phyloP scores from a whole-genome alignment of 306 rosid species.

The Malus domestica region DNA sequence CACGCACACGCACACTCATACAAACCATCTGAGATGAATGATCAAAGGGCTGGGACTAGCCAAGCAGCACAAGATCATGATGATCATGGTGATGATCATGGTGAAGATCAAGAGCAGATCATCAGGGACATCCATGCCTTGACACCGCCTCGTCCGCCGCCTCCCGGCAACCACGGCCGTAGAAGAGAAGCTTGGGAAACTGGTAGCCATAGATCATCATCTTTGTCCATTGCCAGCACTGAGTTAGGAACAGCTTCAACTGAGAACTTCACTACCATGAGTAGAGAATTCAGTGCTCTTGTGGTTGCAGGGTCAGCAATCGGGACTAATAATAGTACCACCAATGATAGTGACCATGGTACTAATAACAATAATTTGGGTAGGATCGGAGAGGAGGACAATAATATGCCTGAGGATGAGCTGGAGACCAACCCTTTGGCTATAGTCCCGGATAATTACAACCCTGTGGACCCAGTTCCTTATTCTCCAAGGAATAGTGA shows the following conservation, averaged over 20 bases:
- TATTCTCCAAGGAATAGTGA: slow-evolving; percentile 16
- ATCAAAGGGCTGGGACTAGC: slow-evolving; percentile 24
- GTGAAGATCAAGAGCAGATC: slow-evolving; percentile 25
- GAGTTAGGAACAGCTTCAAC: slow-evolving; percentile 34
- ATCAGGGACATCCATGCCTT: slow-evolving; percentile 85
- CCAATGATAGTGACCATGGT: background rate
- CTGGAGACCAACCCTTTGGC: slow-evolving; percentile 77
- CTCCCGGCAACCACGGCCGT: slow-evolving; percentile 24
- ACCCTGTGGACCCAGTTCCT: slow-evolving; percentile 27
- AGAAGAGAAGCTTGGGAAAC: slow-evolving; percentile 59
- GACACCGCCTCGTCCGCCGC: slow-evolving; percentile 45
- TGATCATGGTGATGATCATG: slow-evolving; percentile 21
- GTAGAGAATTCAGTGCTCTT: slow-evolving; percentile 85
- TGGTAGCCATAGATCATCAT: slow-evolving; percentile 46
- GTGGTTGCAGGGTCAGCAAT: slow-evolving; percentile 77
- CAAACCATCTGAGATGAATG: slow-evolving; percentile 25
- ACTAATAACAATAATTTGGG: slow-evolving; percentile 22
- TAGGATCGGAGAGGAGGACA: slow-evolving; percentile 80
- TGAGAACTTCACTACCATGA: slow-evolving; percentile 77
- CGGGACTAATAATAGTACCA: slow-evolving; percentile 16
- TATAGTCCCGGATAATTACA: slow-evolving; percentile 59
- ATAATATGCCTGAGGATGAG: slow-evolving; percentile 17
- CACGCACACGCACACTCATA: background rate
- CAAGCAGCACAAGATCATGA: slow-evolving; percentile 30
- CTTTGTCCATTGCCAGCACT: slow-evolving; percentile 45